phyloP scores from a whole-genome alignment of 139 green algal species.

The Micractinium conductrix region DNA sequence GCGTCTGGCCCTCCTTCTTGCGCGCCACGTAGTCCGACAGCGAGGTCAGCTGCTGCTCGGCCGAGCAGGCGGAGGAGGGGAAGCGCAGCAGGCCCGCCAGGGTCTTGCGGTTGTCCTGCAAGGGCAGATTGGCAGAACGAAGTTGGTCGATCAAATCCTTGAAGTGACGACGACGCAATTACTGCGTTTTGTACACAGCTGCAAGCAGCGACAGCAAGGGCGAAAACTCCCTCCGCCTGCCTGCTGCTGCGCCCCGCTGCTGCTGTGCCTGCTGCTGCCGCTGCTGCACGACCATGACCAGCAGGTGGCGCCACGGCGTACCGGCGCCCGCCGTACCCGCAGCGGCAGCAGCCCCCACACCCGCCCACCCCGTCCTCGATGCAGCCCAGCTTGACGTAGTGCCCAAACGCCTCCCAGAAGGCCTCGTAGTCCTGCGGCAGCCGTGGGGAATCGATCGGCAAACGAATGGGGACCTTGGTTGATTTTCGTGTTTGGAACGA shows the following conservation, averaged over 20 bases:
- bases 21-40: slow-evolving; percentile 87
- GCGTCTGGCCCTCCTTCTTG: slow-evolving; percentile 93
- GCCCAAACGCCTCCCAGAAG: slow-evolving; percentile 95
- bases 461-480: too few relatives aligned
- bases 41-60: slow-evolving; percentile 49
- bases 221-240: neutral
- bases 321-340: too few relatives aligned
- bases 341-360: neutral
- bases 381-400: slow-evolving; percentile 81
- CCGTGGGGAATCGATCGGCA: too few relatives aligned
- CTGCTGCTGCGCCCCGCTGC: too few relatives aligned
- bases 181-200: neutral
- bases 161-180: neutral
- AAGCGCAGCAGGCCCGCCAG: slow-evolving; percentile 27
- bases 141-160: too few relatives aligned
- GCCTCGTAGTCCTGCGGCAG: slow-evolving; percentile 58
- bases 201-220: neutral
- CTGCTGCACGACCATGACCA: too few relatives aligned
- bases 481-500: too few relatives aligned
- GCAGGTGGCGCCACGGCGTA: too few relatives aligned
- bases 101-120: slow-evolving; percentile 27
- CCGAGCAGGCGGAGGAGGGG: neutral
- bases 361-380: slow-evolving; percentile 87
- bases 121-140: neutral
- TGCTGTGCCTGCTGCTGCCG: too few relatives aligned